Evolutionary conservation across 2,329 filamentous ascomycete genomes (phyloP), one percentile per base, ranked within the genome.

Genomic region (Aspergillus sp.): DNA sequence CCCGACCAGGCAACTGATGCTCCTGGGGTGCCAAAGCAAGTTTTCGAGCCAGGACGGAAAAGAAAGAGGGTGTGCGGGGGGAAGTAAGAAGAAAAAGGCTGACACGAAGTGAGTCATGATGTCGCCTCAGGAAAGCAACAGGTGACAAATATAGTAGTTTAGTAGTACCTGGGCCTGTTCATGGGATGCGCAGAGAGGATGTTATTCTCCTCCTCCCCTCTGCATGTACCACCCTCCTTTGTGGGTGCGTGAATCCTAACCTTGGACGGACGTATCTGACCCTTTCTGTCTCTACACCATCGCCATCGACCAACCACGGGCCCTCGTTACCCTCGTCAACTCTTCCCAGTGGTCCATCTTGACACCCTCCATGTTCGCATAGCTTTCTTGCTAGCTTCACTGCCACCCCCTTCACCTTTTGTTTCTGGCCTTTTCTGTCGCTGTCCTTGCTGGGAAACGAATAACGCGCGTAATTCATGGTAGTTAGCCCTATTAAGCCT

Each of bases 401-500:
- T 48, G 55, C 52, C 59, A 63, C 59, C 62, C 64, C 53, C 56
- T 63, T 66, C 63, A 59, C 66, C 62, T 60, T 66, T 66, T 63
- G 65, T 59, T 60, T 58, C 60, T 62, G 27, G 27, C 61, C 59
- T 55, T 66, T 59, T 52, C 41, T 58, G 58, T 61, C 55, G 63
- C 53, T 63, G 39, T 55, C 37, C 53, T 54, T 52, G 48, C 52
- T 58, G 44, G 56, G 50, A 62, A 51, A 57, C 44, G 41, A 56
- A 60, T 52, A 64, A 60, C 43, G 63, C 59, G 65, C 58, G 65
- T 68, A 68, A 71, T 67, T 59, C 63, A 52, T 48, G 46, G 48
- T 63, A 55, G 59, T 66, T 68, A 64, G 62, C 57, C 58, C 64
- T 55, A 64, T 70, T 66, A 73, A 74, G 68, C 70, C 72, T 71